Base-by-base conservation (phyloP, 2,329 filamentous ascomycete genomes). In the Claviceps cyperi region DNA sequence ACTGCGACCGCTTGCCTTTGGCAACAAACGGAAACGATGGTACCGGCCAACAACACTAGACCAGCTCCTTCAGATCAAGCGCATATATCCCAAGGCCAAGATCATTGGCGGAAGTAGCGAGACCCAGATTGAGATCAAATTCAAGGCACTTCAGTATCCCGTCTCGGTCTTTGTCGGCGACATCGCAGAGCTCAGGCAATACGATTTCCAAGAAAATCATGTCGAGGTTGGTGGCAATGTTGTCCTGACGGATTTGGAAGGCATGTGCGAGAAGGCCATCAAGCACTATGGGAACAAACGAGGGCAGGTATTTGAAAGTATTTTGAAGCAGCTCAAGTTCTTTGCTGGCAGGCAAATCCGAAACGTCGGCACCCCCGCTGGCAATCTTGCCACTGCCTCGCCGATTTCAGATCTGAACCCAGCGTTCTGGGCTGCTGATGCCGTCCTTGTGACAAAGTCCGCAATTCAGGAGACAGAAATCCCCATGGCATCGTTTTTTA, bases 101-200 rank as follows among this genome's bases (percentile, higher is more conserved):
- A 81, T 98, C 53, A 95, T 98, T 53, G 91, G 89, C 47, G 92
- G 92, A 53, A 95, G 89, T 63, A 94, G 90, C 2, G 92, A 98
- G 66, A 97, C 91, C 0, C 92, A 97, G 66, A 97, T 98, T 53
- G 92, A 98, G 68, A 86, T 94, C 69, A 96, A 95, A 67, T 97
- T 98, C 77, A 97, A 97, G 70, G 88, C 84, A 1, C 79, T 95
- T 73, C 78, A 89, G 58, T 97, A 97, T 62, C 83, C 84, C 4
- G 81, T 86, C 1, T 96, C 90, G 0, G 86, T 98, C 0, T 97
- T 84, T 57, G 86, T 97, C 9, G 90, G 91, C 11, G 92, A 98
- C 60, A 95, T 98, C 52, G 73, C 86, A 1, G 92, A 97, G 66
- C 70, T 98, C 51, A 77, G 88, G 13, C 84, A 90, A 56, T 97